These are phyloP conservation scores for Fonsecaea pedrosoi DNA, from an alignment of 2,329 filamentous ascomycete genomes.

Conservation along the genomic window DNA sequence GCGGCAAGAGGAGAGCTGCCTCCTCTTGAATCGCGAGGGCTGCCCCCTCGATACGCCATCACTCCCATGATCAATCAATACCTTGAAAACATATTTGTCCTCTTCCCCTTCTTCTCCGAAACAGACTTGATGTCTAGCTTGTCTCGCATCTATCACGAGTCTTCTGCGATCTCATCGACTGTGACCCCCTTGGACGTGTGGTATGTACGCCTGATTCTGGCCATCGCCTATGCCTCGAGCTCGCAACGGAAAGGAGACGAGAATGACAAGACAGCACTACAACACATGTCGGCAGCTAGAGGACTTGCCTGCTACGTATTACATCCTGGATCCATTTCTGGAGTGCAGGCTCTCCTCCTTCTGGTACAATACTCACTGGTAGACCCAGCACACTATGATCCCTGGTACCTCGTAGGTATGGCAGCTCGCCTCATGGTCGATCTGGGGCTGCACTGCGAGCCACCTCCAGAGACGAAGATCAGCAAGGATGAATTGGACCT, in stretches of 20 bases:
- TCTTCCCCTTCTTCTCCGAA: slow-evolving; percentile 84
- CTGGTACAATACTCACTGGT: slow-evolving; percentile 89
- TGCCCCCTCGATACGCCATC: slow-evolving; percentile 75
- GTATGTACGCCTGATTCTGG: slow-evolving; percentile 87
- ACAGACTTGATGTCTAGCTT: slow-evolving; percentile 77
- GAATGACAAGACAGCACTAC: slow-evolving; percentile 65
- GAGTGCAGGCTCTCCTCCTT: slow-evolving; percentile 85
- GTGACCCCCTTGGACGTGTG: slow-evolving; percentile 74
- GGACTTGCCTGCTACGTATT: slow-evolving; percentile 81
- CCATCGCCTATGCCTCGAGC: slow-evolving; percentile 76
- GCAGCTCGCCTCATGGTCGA: slow-evolving; percentile 87
- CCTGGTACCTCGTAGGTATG: slow-evolving; percentile 91
- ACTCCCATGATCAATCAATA: slow-evolving; percentile 80
- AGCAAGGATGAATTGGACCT: slow-evolving; percentile 75
- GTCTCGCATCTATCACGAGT: slow-evolving; percentile 77
- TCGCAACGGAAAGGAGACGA: slow-evolving; percentile 72
- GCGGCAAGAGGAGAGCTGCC: slow-evolving; percentile 76
- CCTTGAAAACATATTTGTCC: slow-evolving; percentile 77
- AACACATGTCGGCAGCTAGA: slow-evolving; percentile 70
- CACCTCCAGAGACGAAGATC: slow-evolving; percentile 71
- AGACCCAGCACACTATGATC: slow-evolving; percentile 89
- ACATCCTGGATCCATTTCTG: slow-evolving; percentile 80
- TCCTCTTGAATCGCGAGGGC: slow-evolving; percentile 60
- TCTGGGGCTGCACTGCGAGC: slow-evolving; percentile 90
- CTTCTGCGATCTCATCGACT: slow-evolving; percentile 17